These are phyloP conservation scores for Orbilia quercus DNA, from an alignment of 2,329 filamentous ascomycete genomes.

Conservation along the genomic window DNA sequence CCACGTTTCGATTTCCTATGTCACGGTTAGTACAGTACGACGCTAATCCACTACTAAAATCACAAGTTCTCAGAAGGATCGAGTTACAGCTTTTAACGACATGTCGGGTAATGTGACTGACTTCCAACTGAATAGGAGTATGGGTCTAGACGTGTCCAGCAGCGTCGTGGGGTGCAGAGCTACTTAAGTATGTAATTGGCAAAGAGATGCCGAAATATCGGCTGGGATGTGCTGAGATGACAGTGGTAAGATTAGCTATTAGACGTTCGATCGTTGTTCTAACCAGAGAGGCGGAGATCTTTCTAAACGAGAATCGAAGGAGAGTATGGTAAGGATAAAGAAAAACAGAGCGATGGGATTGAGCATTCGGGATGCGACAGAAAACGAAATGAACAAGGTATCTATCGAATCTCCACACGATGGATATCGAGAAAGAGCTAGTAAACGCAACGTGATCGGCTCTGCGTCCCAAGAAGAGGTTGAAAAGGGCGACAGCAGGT, in stretches of 20 bases:
- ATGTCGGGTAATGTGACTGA: conserved; percentile 62
- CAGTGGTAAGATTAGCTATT: too few relatives aligned
- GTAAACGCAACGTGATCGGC: conserved; percentile 22
- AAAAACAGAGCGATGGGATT: too few relatives aligned
- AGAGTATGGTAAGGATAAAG: too few relatives aligned
- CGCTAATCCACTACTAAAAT: background rate
- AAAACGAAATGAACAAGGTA: too few relatives aligned
- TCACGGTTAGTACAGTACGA: background rate
- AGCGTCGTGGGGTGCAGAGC: conserved; percentile 8
- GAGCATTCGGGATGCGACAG: background rate
- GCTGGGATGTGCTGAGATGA: too few relatives aligned
- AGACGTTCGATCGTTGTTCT: too few relatives aligned
- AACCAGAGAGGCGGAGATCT: too few relatives aligned
- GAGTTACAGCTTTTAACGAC: conserved; percentile 72
- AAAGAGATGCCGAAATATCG: background rate
- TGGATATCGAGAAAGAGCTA: background rate
- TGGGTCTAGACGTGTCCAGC: conserved; percentile 26
- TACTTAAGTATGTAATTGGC: background rate
- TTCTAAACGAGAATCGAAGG: too few relatives aligned
- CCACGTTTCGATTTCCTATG: conserved; percentile 98
- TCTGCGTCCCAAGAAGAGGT: background rate
- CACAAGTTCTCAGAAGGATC: too few relatives aligned
- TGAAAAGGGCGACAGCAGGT: conserved; percentile 7
- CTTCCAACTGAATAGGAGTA: background rate
- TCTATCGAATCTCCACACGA: too few relatives aligned